Evolutionary conservation across 2,329 filamentous ascomycete genomes (phyloP).

Genomic region (Diplodia sapinea): DNA sequence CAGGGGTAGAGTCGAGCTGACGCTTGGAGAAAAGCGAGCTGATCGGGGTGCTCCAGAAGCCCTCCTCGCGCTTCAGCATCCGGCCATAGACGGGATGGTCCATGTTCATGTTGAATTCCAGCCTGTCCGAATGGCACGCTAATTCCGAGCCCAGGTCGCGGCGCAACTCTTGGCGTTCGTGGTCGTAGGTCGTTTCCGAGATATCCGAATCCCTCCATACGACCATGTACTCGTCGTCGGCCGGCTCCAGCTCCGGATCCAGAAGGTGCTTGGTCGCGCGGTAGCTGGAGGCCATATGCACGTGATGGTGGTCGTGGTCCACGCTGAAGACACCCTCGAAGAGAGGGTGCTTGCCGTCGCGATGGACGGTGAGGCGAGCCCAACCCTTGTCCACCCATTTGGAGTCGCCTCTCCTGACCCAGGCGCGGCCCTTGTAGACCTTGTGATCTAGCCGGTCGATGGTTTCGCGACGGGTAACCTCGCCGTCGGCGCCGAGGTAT

Average conservation of each 20-base stretch:
- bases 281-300: conserved; percentile 78
- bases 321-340: conserved; percentile 92
- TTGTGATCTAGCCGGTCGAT: conserved; percentile 77
- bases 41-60: conserved; percentile 65
- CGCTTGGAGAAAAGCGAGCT: conserved; percentile 72
- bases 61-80: conserved; percentile 60
- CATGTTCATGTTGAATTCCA: conserved; percentile 77
- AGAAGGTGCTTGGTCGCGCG: conserved; percentile 70
- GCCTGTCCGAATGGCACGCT: conserved; percentile 73
- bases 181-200: conserved; percentile 40
- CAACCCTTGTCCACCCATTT: conserved; percentile 84
- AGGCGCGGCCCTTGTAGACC: conserved; percentile 82
- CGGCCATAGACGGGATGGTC: conserved; percentile 69
- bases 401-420: conserved; percentile 59
- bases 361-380: conserved; percentile 78
- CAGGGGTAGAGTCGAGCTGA: conserved; percentile 69
- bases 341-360: conserved; percentile 77
- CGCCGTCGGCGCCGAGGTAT: conserved; percentile 74
- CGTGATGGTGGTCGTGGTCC: conserved; percentile 81
- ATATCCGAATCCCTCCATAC: conserved; percentile 93
- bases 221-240: conserved; percentile 78
- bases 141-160: conserved; percentile 56
- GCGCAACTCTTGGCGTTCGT: conserved; percentile 66
- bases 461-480: conserved; percentile 67
- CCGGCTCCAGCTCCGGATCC: conserved; percentile 69